Conservation (phyloP, 148 eudicot genomes). For the Fagopyrum esculentum region DNA sequence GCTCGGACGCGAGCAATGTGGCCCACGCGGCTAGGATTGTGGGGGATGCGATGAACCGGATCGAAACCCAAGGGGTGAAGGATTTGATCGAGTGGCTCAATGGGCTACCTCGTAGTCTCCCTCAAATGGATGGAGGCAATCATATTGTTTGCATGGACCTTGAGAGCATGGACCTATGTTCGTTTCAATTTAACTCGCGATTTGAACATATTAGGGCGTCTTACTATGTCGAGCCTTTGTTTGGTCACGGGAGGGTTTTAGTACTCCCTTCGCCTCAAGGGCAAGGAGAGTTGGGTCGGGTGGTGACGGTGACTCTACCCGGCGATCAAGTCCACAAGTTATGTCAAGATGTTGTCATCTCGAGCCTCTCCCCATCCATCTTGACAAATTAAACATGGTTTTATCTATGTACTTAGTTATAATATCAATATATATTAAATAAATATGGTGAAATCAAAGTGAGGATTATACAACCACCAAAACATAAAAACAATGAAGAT, state of each 20-base stretch:
- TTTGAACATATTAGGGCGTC: slow-evolving; percentile 27
- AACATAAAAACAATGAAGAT: too few relatives aligned
- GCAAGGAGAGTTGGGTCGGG: slow-evolving; percentile 27
- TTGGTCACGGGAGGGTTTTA: slow-evolving; percentile 31
- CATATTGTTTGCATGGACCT: slow-evolving; percentile 37
- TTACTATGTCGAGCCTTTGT: slow-evolving; percentile 33
- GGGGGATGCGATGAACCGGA: slow-evolving; percentile 26
- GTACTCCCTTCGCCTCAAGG: slow-evolving; percentile 32
- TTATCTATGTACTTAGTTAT: neutral
- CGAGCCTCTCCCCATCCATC: slow-evolving; percentile 31
- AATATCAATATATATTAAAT: neutral
- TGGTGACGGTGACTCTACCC: slow-evolving; percentile 43
- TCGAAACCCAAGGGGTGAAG: slow-evolving; percentile 27
- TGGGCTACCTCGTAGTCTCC: neutral
- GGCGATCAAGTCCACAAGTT: slow-evolving; percentile 31
- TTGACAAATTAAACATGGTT: slow-evolving; percentile 1
- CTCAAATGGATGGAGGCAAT: slow-evolving; percentile 17
- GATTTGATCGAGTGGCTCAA: slow-evolving; percentile 56
- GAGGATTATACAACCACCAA: too few relatives aligned
- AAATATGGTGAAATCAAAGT: too few relatives aligned
- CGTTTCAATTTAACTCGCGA: slow-evolving; percentile 26
- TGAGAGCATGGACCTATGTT: slow-evolving; percentile 28
- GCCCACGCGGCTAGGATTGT: slow-evolving; percentile 27
- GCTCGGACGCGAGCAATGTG: slow-evolving; percentile 21
- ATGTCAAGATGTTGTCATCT: slow-evolving; percentile 34